Conservation (phyloP, 2,329 filamentous ascomycete genomes). For the Teratosphaeria destructans region DNA sequence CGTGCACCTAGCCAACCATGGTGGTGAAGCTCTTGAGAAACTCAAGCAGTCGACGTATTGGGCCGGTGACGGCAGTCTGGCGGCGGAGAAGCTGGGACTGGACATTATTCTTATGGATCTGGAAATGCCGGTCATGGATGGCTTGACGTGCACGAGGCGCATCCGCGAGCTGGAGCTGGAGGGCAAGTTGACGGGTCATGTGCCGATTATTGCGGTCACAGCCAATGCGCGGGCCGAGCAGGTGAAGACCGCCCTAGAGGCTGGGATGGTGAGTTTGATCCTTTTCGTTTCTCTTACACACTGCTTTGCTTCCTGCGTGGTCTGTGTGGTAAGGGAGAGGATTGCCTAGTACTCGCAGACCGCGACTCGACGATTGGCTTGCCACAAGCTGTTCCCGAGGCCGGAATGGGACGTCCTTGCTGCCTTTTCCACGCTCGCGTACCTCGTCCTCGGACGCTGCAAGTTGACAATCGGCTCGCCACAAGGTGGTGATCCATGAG, state of each 20-base stretch:
- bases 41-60: conserved; percentile 35
- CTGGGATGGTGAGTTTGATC: conserved; percentile 49
- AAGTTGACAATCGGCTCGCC: neutral
- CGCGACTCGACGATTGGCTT: too few relatives aligned
- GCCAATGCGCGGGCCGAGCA: conserved; percentile 69
- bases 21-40: conserved; percentile 37
- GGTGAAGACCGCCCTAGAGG: conserved; percentile 57
- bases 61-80: conserved; percentile 13
- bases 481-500: neutral
- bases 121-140: conserved; percentile 79
- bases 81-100: conserved; percentile 15
- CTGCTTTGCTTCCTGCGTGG: neutral
- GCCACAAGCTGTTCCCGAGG: too few relatives aligned
- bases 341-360: too few relatives aligned
- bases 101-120: conserved; percentile 65
- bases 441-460: too few relatives aligned
- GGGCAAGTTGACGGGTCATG: conserved; percentile 51
- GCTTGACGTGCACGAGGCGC: conserved; percentile 58
- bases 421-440: too few relatives aligned
- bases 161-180: conserved; percentile 59
- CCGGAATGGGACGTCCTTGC: too few relatives aligned
- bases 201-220: conserved; percentile 76
- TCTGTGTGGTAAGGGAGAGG: too few relatives aligned
- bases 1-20: conserved; percentile 39
- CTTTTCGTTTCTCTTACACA: neutral